Base-by-base conservation (phyloP, 805 yeast species). In the Candida endomychidarum region DNA sequence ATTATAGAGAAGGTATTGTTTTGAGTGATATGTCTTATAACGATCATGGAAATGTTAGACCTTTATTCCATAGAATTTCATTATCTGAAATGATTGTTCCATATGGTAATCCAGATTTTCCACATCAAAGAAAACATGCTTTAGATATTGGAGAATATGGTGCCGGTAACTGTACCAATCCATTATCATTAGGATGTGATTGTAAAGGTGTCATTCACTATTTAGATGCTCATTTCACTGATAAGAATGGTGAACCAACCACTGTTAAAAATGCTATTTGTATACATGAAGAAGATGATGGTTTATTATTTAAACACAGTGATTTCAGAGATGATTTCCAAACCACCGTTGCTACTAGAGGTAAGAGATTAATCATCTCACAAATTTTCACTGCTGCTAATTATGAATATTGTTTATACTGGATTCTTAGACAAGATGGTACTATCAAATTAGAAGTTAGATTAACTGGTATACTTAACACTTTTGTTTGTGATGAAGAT, bases 121-220 rank as follows among this genome's bases (percentile, higher is more conserved):
- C 89, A 41, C 91, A 84, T 60, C 89, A 84, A 57, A 75, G 93
- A 67, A 85, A 85, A 64, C 93, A 85, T 54, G 93, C 93, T 31
- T 78, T 85, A 63, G 93, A 85, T 65, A 79, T 85, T 50, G 93
- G 93, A 60, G 93, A 85, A 62, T 84, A 84, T 59, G 93, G 93
- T 67, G 91, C 89, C 47, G 93, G 93, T 56, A 78, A 79, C 69
- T 80, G 85, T 81, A 81, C 93, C 39, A 85, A 85, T 65, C 86
- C 90, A 23, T 72, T 85, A 49, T 67, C 83, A 15, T 73, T 84
- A 40, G 91, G 91, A 29, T 85, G 93, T 60, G 93, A 85, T 62
- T 85, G 93, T 70, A 84, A 85, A 61, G 93, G 93, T 58, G 87
- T 79, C 32, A 85, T 85, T 53, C 90, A 86, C 61, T 85, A 85